Evolutionary conservation across 768 basidiomycete genomes (phyloP).

Genomic region (Obba rivulosa): DNA sequence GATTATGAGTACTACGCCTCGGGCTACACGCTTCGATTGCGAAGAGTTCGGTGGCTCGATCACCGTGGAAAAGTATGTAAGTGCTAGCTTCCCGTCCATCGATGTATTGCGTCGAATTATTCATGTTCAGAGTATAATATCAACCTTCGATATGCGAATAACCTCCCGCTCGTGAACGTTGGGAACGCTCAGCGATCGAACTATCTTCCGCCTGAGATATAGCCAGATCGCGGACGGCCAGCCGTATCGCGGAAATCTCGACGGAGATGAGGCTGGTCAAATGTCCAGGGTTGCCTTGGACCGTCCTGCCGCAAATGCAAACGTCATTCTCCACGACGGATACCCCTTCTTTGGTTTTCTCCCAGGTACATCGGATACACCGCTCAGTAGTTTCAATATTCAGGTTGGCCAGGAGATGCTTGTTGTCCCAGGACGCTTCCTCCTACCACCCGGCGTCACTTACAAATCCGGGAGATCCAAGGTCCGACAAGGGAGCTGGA

Average conservation of each 20-base stretch:
- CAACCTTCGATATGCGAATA: constrained; percentile 35
- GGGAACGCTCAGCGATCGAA: constrained; percentile 25
- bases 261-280: constrained; percentile 51
- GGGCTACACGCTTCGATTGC: constrained; percentile 42
- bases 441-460: constrained; percentile 50
- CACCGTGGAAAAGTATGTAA: constrained; percentile 61
- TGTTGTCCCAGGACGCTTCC: constrained; percentile 58
- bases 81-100: constrained; percentile 17
- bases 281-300: constrained; percentile 73
- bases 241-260: constrained; percentile 56
- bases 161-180: constrained; percentile 31
- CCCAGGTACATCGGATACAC: constrained; percentile 28
- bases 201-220: constrained; percentile 66
- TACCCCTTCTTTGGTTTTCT: constrained; percentile 50
- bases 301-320: constrained; percentile 53
- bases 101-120: neutral
- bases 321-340: constrained; percentile 51
- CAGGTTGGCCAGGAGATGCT: constrained; percentile 53
- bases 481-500: constrained; percentile 67
- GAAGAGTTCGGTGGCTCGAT: constrained; percentile 51
- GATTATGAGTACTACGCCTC: constrained; percentile 17
- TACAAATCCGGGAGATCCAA: constrained; percentile 44
- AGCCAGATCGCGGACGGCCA: constrained; percentile 56
- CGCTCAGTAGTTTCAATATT: constrained; percentile 53
- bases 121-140: constrained; percentile 50